Conservation (phyloP, 2,329 filamentous ascomycete genomes). For the Escovopsis weberi region DNA sequence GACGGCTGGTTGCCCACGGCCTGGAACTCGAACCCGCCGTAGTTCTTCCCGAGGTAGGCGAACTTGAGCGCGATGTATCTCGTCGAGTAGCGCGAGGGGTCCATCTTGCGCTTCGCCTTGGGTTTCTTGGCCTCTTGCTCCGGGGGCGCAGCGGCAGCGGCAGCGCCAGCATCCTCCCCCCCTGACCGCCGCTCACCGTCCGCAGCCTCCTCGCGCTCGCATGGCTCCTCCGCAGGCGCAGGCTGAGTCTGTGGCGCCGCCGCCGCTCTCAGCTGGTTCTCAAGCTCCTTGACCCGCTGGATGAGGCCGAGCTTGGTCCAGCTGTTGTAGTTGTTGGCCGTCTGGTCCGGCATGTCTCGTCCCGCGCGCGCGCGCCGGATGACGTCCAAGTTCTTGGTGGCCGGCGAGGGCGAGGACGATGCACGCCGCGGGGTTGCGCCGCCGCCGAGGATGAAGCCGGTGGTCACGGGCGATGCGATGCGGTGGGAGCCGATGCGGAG, state of each 20-base stretch:
- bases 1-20: slow-evolving; percentile 58
- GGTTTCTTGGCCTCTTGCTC: slow-evolving; percentile 16
- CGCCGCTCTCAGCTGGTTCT: slow-evolving; percentile 43
- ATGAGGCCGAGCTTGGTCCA: slow-evolving; percentile 60
- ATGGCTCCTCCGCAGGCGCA: not conserved
- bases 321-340: slow-evolving; percentile 36
- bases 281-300: slow-evolving; percentile 50
- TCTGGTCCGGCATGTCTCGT: slow-evolving; percentile 16
- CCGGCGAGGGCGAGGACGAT: slow-evolving; percentile 5
- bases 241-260: slow-evolving; percentile 25
- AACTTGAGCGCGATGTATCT: slow-evolving; percentile 83
- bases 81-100: slow-evolving; percentile 68
- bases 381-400: slow-evolving; percentile 1
- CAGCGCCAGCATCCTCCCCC: not conserved
- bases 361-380: not conserved
- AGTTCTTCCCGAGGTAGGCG: slow-evolving; percentile 79
- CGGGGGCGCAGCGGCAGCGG: not conserved
- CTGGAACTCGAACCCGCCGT: slow-evolving; percentile 88
- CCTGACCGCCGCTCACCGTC: not conserved
- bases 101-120: slow-evolving; percentile 44
- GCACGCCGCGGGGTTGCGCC: no score
- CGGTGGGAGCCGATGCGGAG: slow-evolving; percentile 11
- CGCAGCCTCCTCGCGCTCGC: not conserved
- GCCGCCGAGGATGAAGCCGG: no score
- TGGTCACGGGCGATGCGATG: not conserved